A percentile compares a stretch with the other conserved stretches of the same genome.
Evolutionary conservation across 257 asterid genomes (phyloP).

Genomic region (Mitragyna speciosa): DNA sequence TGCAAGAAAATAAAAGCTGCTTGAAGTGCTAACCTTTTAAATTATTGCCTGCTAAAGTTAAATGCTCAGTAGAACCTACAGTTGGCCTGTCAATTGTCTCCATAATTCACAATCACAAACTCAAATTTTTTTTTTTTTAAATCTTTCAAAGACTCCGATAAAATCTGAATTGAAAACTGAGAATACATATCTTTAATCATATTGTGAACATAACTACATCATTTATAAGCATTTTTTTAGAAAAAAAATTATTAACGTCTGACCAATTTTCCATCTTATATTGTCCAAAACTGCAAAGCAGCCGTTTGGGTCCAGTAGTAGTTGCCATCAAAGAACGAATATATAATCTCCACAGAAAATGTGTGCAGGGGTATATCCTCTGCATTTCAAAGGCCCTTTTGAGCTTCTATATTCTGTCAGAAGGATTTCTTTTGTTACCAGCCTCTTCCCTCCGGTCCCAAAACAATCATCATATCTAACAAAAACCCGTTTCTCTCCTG

Average conservation of each 20-base stretch:
- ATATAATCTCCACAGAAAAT: background rate
- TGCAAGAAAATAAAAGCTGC: no score
- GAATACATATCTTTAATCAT: background rate
- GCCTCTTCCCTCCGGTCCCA: background rate
- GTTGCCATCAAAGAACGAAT: background rate
- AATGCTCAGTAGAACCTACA: background rate
- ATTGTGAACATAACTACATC: background rate
- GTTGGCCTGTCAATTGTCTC: background rate
- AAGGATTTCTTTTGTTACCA: background rate
- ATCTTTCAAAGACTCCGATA: background rate
- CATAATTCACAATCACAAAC: background rate
- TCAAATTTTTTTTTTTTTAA: no score
- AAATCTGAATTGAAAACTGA: background rate
- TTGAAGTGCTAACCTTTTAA: no score
- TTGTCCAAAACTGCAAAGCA: background rate
- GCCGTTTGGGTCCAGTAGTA: background rate
- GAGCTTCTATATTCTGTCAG: background rate
- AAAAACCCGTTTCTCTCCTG: background rate
- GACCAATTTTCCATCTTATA: background rate
- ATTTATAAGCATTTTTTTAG: background rate
- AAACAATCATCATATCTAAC: background rate
- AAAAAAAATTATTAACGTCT: background rate
- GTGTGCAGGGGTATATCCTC: background rate
- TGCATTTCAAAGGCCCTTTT: background rate
- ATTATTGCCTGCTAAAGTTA: no score